These are phyloP conservation scores for Phaeosphaeria sp. DNA, from an alignment of 2,329 filamentous ascomycete species.

Conservation along the genomic window DNA sequence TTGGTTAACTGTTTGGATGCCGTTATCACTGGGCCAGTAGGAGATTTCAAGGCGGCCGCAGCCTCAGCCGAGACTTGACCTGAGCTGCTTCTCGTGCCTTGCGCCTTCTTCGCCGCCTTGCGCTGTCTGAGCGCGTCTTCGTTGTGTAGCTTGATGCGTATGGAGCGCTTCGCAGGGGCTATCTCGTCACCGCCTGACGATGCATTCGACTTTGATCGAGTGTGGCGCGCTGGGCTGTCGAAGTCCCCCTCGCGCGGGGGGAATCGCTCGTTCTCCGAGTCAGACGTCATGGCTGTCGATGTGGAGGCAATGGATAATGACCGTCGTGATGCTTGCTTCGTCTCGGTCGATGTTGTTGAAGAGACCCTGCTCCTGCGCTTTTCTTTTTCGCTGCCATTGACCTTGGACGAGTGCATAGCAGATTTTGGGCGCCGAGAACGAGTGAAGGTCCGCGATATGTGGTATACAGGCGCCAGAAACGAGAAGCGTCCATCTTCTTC, in stretches of 20 bases:
- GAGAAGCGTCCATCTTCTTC: constrained; percentile 81
- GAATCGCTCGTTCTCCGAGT: constrained; percentile 67
- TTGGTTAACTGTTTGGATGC: constrained; percentile 72
- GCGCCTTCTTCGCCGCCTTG: constrained; percentile 71
- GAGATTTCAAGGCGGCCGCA: constrained; percentile 84
- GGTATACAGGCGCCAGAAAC: constrained; percentile 74
- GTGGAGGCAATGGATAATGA: constrained; percentile 56
- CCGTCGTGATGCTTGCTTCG: constrained; percentile 42
- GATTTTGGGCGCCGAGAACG: constrained; percentile 45
- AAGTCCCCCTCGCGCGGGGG: constrained; percentile 34
- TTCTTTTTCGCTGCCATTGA: constrained; percentile 37
- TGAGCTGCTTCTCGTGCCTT: constrained; percentile 38
- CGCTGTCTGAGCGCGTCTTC: constrained; percentile 77
- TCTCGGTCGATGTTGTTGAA: constrained; percentile 21
- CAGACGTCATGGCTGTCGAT: constrained; percentile 70
- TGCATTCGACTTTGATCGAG: constrained; percentile 66
- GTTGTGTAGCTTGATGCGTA: constrained; percentile 87
- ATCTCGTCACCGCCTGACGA: constrained; percentile 65
- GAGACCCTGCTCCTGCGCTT: constrained; percentile 39
- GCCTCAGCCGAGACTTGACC: constrained; percentile 49
- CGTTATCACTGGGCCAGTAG: constrained; percentile 74
- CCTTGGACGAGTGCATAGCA: constrained; percentile 26
- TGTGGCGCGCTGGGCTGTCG: constrained; percentile 59
- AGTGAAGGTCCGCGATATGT: constrained; percentile 60
- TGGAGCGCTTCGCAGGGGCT: constrained; percentile 75